Evolutionary conservation across 805 yeast species (phyloP), one percentile per base, ranked within the genome.

Genomic region (Schwanniomyces polymorphus): DNA sequence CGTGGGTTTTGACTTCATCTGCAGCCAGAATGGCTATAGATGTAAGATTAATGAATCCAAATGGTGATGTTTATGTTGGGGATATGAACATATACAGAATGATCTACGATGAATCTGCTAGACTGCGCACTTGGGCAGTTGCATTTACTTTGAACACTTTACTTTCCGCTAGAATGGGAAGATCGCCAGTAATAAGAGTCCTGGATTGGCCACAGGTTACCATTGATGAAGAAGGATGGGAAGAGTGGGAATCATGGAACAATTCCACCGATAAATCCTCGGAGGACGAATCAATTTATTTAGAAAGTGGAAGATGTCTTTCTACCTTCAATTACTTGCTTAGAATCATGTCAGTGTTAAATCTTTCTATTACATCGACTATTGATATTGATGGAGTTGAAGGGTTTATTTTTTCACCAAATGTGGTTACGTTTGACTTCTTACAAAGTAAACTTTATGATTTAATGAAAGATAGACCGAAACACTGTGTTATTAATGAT

Each of bases 161-260:
- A 12, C 47, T 60, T 18, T 54, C 60, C 2, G 57, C 61, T 6
- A 50, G 65, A 38, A 52, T 60, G 59, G 63, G 65, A 14, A 41
- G 63, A 12, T 47, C 59, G 6, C 65, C 63, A 5, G 54, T 60
- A 27, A 52, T 59, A 7, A 47, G 63, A 38, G 62, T 57, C 10
- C 33, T 46, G 41, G 65, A 60, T 45, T 60, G 65, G 65, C 63
- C 61, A 7, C 49, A 49, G 2, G 60, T 59, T 2, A 33, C 27
- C 7, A 52, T 60, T 10, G 46, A 51, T 33, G 55, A 50, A 18
- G 60, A 56, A 29, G 61, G 61, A 7, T 60, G 65, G 63, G 65
- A 60, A 47, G 63, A 59, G 45, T 60, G 63, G 65, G 63, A 59
- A 27, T 37, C 57, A 2, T 58, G 62, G 63, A 47, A 47, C 23